Evolutionary conservation across 2,329 filamentous ascomycete species (phyloP).

Genomic region (Penicillium sp.): DNA sequence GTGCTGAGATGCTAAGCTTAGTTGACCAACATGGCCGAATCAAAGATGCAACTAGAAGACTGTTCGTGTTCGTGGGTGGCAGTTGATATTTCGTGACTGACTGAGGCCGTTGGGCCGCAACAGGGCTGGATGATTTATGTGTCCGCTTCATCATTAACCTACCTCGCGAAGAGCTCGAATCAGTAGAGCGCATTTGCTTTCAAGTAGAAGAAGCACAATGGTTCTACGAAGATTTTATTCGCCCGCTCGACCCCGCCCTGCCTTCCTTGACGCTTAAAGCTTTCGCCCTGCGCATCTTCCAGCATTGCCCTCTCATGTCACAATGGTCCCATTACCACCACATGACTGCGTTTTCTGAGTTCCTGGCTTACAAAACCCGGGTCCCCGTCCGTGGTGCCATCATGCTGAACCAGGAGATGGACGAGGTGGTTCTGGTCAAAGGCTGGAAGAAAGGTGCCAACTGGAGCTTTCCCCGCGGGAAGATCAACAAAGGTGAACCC

Average conservation of each 20-base stretch:
- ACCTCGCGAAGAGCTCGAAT: slow-evolving; percentile 83
- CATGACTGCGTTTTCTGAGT: slow-evolving; percentile 82
- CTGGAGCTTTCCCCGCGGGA: slow-evolving; percentile 95
- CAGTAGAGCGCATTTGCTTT: slow-evolving; percentile 93
- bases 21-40: slow-evolving; percentile 66
- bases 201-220: slow-evolving; percentile 99
- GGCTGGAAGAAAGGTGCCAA: slow-evolving; percentile 96
- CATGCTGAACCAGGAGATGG: slow-evolving; percentile 90
- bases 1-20: slow-evolving; percentile 60
- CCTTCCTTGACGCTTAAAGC: slow-evolving; percentile 80
- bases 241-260: slow-evolving; percentile 78
- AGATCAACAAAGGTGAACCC: slow-evolving; percentile 96
- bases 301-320: slow-evolving; percentile 86
- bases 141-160: slow-evolving; percentile 98
- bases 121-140: slow-evolving; percentile 95
- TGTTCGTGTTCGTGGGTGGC: slow-evolving; percentile 55
- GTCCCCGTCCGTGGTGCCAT: slow-evolving; percentile 94
- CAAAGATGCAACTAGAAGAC: slow-evolving; percentile 84
- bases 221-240: slow-evolving; percentile 99
- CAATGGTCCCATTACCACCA: slow-evolving; percentile 76
- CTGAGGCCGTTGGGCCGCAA: slow-evolving; percentile 11
- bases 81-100: slow-evolving; percentile 21
- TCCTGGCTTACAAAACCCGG: slow-evolving; percentile 89
- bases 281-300: slow-evolving; percentile 88
- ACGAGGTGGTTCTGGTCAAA: slow-evolving; percentile 87